Evolutionary conservation across 352 stramenopile genomes (phyloP).

Genomic region (Pythium volutum): DNA sequence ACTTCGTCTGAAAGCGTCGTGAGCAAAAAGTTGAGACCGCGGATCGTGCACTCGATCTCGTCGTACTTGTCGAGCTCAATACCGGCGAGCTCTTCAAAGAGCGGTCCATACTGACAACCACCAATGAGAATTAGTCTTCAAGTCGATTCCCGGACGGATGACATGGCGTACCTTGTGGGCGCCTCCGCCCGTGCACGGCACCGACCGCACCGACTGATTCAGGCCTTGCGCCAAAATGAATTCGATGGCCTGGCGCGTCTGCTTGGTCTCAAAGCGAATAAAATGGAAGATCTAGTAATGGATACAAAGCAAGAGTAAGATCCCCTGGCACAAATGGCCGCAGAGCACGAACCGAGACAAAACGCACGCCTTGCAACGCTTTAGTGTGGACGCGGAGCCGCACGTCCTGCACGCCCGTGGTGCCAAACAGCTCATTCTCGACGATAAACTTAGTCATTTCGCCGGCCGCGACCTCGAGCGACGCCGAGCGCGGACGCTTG

Average conservation of each 20-base stretch:
- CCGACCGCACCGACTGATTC: constrained; percentile 72
- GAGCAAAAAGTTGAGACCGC: constrained; percentile 97
- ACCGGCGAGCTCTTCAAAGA: constrained; percentile 73
- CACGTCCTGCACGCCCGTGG: constrained; percentile 86
- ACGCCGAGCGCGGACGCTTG: constrained; percentile 68
- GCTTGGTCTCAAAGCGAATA: constrained; percentile 80
- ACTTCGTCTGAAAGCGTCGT: constrained; percentile 95
- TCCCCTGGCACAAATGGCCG: no score
- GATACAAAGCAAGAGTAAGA: not conserved
- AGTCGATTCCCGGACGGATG: no score
- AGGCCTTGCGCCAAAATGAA: constrained; percentile 76
- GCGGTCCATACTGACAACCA: constrained; percentile 51
- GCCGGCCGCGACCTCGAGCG: constrained; percentile 67
- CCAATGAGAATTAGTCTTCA: not conserved
- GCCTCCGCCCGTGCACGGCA: constrained; percentile 80
- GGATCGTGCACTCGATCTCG: constrained; percentile 97
- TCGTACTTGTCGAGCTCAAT: constrained; percentile 85
- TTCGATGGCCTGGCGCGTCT: constrained; percentile 71
- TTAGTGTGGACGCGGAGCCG: constrained; percentile 83
- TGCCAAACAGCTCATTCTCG: constrained; percentile 76
- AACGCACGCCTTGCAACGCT: constrained; percentile 83
- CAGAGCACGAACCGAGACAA: not conserved
- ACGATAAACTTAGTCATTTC: constrained; percentile 88
- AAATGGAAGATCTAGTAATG: constrained; percentile 95
- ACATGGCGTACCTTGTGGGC: constrained; percentile 67